Base-by-base conservation (phyloP, 2,329 filamentous ascomycete species). In the Talaromyces sp. region DNA sequence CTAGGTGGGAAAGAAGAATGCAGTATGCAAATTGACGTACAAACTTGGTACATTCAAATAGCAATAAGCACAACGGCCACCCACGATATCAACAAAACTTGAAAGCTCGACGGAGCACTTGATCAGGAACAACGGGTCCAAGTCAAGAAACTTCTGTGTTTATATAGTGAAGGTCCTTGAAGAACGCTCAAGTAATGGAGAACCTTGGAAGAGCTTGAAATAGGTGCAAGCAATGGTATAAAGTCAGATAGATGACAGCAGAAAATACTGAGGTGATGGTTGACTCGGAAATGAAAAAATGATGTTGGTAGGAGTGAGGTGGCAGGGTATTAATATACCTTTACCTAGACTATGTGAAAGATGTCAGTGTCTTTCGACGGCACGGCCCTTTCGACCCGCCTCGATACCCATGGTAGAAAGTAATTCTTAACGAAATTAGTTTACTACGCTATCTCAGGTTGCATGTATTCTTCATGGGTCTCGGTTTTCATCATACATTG, bases 41-140 rank as follows among this genome's bases (percentile, higher is more conserved):
- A 60, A 27, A 19, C 35, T 37, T 22, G n/a, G 16, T 52, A 57
- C 24, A 49, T 19, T 54, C 33, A 14, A 37, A 47, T 33, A 37
- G 57, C 37, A 61, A 47, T 35, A 56, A 65, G 49, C 56, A 45
- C 56, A n/a, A 37, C 24, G n/a, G 39, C 59, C 59, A 61, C 59
- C 59, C 59, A 61, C 31, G 24, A 10, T n/a, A 52, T 39, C n/a
- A 22, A 37, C 22, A 37, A 31, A 37, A 31, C 19, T 27, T 50
- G 14, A 45, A 49, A 27, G 31, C 31, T 39, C 31, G 22, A 22
- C 22, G 22, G 22, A 22, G 22, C 22, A 22, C 22, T 22, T 22
- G 22, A 22, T 22, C 22, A 22, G 22, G 22, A 22, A 22, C 22
- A 22, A 22, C 22, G 22, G 22, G 22, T 22, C 22, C 22, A 22